Evolutionary conservation across 768 basidiomycete genomes (phyloP).

Genomic region (Sutorius australiensis): DNA sequence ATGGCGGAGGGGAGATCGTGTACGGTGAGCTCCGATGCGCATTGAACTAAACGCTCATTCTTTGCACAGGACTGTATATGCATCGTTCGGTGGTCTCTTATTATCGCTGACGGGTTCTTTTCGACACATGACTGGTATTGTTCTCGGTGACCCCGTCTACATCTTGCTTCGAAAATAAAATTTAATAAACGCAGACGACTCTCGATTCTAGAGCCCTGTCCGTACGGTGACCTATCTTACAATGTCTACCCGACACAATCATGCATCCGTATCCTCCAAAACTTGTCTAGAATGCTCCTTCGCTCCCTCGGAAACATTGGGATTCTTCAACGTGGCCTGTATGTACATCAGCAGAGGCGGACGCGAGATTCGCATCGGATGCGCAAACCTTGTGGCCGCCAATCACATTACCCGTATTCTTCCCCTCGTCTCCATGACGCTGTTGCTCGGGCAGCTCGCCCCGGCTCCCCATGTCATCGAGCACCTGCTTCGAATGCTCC

Average conservation of each 20-base stretch:
- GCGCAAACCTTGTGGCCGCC: conserved; percentile 20
- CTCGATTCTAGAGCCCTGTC: no score
- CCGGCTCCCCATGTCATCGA: conserved; percentile 19
- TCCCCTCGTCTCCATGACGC: neutral
- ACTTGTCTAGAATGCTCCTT: conserved; percentile 13
- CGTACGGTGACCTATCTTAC: conserved; percentile 5
- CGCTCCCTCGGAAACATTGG: conserved; percentile 16
- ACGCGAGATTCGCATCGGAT: no score
- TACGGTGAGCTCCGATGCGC: conserved; percentile 29
- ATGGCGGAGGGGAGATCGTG: conserved; percentile 85
- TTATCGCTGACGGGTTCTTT: conserved; percentile 92
- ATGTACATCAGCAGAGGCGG: neutral
- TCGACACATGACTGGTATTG: conserved; percentile 87
- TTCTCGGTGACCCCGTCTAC: conserved; percentile 91
- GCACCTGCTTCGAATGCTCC: conserved; percentile 22
- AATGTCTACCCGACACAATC: neutral
- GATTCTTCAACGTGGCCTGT: conserved; percentile 24
- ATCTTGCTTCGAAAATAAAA: conserved; percentile 74
- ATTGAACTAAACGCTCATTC: conserved; percentile 1
- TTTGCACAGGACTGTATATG: conserved; percentile 78
- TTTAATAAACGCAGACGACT: no score
- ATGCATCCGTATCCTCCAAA: conserved; percentile 6
- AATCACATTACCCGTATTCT: conserved; percentile 17
- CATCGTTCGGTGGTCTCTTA: conserved; percentile 92
- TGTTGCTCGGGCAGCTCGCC: conserved; percentile 17